Percentiles rank a stretch among this genome's conserved stretches.
phyloP scores from a whole-genome alignment of 2,329 filamentous ascomycete species.

The Ascochyta viciae-villosae region DNA sequence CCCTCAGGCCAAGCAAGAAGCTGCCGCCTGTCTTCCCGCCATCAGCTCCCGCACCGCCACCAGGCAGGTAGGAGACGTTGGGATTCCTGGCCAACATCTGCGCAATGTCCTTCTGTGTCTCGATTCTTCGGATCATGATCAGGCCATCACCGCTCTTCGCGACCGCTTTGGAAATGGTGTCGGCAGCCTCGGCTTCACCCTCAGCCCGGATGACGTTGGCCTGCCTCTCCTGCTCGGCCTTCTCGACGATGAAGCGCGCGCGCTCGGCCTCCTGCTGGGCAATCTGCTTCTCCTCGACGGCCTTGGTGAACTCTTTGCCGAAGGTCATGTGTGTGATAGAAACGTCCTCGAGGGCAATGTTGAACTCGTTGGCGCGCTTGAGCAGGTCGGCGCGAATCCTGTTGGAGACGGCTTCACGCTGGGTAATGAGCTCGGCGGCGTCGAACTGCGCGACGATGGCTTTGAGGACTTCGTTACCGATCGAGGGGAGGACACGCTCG shows the following conservation, averaged over 20 bases:
- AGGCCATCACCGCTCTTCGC: conserved; percentile 92
- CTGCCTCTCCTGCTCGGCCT: conserved; percentile 97
- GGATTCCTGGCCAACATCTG: conserved; percentile 87
- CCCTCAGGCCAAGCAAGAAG: conserved; percentile 71
- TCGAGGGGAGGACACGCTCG: conserved; percentile 64
- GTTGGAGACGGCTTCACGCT: conserved; percentile 95
- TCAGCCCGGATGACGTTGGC: conserved; percentile 98
- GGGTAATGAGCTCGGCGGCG: conserved; percentile 79
- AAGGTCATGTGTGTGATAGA: conserved; percentile 99
- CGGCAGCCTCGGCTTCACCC: conserved; percentile 95
- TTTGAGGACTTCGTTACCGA: conserved; percentile 63
- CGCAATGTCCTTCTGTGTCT: conserved; percentile 95
- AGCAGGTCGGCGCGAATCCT: conserved; percentile 92
- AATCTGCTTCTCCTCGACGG: conserved; percentile 99
- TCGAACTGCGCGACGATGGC: conserved; percentile 63
- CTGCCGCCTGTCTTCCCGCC: conserved; percentile 68
- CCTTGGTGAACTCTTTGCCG: conserved; percentile 97
- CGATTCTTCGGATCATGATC: conserved; percentile 95
- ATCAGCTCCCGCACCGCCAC: conserved; percentile 64
- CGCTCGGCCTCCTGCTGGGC: conserved; percentile 98
- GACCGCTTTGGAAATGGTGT: conserved; percentile 93
- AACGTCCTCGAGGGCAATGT: conserved; percentile 98
- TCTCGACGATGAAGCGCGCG: conserved; percentile 97
- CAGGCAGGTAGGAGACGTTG: conserved; percentile 93
- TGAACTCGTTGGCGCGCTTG: conserved; percentile 94